Base-by-base conservation (phyloP, 306 rosid genomes). In the Fragaria ananassa region DNA sequence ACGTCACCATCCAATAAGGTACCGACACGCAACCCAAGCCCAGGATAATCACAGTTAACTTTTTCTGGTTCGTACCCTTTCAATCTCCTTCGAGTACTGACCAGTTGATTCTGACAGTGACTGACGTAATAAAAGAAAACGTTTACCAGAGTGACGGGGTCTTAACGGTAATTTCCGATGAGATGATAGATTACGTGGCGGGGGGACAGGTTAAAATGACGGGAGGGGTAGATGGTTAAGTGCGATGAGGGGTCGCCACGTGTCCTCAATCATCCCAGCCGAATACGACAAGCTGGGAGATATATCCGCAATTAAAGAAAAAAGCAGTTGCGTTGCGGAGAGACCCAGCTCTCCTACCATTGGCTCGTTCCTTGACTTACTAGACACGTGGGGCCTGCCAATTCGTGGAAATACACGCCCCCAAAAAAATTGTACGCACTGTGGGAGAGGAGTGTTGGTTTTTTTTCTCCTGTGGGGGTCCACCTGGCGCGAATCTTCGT, bases 341-440 rank as follows among this genome's bases (percentile, higher is more conserved):
- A 42, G 82, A 79, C 74, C 79, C 80, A 12, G 60, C 90, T 79
- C 87, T 85, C 68, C 70, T 74, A 23, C 56, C 27, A 90, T 93
- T 93, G 89, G 98, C 13, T 76, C n/a, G 81, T 79, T 85, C 76
- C 78, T 93, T 93, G 98, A 93, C 94, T 78, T 87, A 17, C 25
- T 37, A 23, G 17, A 34, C 84, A 83, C 86, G 83, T 82, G 96
- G 97, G 94, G 0, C 94, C 96, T 91, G 0, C 51, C 77, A 19
- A 83, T 76, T 84, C 85, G 90, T 87, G 82, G 85, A 80, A 74
- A 77, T 82, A 79, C 88, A 79, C 87, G 88, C 83, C 84, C 75
- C 71, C n/a, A 2, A 10, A n/a, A 53, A 23, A 74, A 71, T 45
- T 34, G 58, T 70, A 80, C 42, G n/a, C 11, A 45, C 21, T 5